A percentile compares a stretch with the other conserved stretches of the same genome.
Evolutionary conservation across 495 filamentous ascomycete species (phyloP).

Genomic region (Penicillium steckii): DNA sequence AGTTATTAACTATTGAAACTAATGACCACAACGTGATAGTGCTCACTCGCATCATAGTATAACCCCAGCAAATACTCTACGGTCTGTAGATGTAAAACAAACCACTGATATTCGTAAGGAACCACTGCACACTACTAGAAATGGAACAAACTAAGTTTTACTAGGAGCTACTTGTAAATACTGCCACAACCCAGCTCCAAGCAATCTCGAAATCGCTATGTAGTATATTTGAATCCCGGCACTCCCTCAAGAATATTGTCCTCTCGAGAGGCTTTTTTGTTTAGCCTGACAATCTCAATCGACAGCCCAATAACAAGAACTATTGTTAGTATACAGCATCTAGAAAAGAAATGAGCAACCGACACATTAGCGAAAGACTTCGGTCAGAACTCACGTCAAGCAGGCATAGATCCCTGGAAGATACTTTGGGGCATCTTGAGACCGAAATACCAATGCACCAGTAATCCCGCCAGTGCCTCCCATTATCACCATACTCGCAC

Average conservation of each 20-base stretch:
- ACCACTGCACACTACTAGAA: too few relatives aligned
- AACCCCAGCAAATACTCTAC: too few relatives aligned
- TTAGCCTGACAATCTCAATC: neutral
- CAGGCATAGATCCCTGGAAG: slow-evolving; percentile 3
- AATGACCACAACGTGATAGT: too few relatives aligned
- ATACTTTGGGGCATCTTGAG: slow-evolving; percentile 39
- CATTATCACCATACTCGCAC: slow-evolving; percentile 43
- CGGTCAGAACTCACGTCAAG: neutral
- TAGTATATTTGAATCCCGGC: neutral
- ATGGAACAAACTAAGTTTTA: too few relatives aligned
- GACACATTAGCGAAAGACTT: neutral
- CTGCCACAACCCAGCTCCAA: too few relatives aligned
- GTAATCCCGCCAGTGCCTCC: slow-evolving; percentile 57
- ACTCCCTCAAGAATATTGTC: neutral
- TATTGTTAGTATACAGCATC: neutral
- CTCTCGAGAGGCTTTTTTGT: neutral
- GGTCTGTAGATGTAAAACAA: too few relatives aligned
- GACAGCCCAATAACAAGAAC: neutral
- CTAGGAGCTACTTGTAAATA: too few relatives aligned
- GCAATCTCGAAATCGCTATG: neutral
- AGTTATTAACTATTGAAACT: too few relatives aligned
- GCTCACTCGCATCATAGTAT: too few relatives aligned
- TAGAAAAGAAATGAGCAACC: neutral
- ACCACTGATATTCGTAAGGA: too few relatives aligned
- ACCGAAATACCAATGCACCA: slow-evolving; percentile 50